Evolutionary conservation across 768 basidiomycete species (phyloP).

Genomic region (Leccinum aurantiacum): DNA sequence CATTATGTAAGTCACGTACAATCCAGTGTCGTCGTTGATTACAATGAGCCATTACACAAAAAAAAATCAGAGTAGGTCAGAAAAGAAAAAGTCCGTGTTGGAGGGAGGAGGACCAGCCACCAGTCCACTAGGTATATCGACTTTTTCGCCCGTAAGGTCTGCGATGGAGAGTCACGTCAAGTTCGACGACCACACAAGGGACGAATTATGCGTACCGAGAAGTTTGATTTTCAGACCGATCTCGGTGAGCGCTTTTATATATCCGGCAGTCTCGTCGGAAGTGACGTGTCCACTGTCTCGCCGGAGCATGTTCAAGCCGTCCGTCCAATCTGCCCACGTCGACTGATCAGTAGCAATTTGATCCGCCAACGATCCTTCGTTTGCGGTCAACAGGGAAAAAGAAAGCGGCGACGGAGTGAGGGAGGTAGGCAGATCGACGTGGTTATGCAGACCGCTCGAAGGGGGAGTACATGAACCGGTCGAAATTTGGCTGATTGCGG

Average conservation of each 20-base stretch:
- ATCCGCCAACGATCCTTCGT: constrained; percentile 73
- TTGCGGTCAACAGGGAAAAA: constrained; percentile 71
- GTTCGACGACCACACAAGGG: neutral
- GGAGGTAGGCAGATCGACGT: constrained; percentile 57
- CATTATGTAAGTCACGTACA: neutral
- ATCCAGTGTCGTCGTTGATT: constrained; percentile 3
- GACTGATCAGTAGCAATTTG: constrained; percentile 75
- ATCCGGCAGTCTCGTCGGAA: constrained; percentile 82
- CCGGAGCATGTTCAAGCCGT: constrained; percentile 86
- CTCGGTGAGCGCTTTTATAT: constrained; percentile 84
- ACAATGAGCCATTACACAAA: constrained; percentile 9
- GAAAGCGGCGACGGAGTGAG: constrained; percentile 65
- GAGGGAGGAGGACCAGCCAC: constrained; percentile 75
- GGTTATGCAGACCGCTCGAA: constrained; percentile 61
- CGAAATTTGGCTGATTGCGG: constrained; percentile 75
- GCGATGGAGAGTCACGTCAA: constrained; percentile 1
- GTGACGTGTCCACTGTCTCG: constrained; percentile 80
- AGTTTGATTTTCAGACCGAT: constrained; percentile 91
- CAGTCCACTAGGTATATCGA: constrained; percentile 83
- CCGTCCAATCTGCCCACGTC: constrained; percentile 92
- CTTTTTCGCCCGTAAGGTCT: constrained; percentile 88
- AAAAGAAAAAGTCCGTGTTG: constrained; percentile 85
- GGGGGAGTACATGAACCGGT: constrained; percentile 72
- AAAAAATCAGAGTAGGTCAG: constrained; percentile 45
- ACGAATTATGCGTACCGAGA: constrained; percentile 54